phyloP scores from a whole-genome alignment of 163 green algal genomes.

The Scenedesmus sp. region DNA sequence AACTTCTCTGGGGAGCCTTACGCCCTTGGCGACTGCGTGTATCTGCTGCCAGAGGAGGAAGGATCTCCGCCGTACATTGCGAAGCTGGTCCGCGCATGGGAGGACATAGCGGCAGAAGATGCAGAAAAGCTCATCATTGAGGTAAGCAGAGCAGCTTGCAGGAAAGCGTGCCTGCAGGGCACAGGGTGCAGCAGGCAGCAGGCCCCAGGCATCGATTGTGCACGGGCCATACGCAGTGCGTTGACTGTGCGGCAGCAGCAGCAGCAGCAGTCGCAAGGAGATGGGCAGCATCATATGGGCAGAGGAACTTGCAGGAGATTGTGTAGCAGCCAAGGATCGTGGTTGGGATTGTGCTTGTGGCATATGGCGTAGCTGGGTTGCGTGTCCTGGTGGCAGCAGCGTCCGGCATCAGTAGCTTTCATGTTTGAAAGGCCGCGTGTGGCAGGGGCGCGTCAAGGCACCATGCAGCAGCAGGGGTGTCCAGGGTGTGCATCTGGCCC shows the following conservation, averaged over 20 bases:
- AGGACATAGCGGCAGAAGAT: slow-evolving; percentile 29
- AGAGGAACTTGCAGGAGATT: too few species aligned
- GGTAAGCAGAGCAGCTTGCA: slow-evolving; percentile 27
- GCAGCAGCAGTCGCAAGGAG: neutral
- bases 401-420: too few species aligned
- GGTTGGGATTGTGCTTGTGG: too few species aligned
- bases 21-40: slow-evolving; percentile 49
- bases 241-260: neutral
- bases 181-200: neutral
- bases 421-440: too few species aligned
- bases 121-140: slow-evolving; percentile 52
- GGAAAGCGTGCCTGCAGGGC: neutral
- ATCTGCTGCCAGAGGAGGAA: slow-evolving; percentile 56
- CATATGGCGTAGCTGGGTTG: too few species aligned
- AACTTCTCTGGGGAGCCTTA: slow-evolving; percentile 41
- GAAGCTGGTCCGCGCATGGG: slow-evolving; percentile 27
- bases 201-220: too few species aligned
- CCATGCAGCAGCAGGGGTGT: too few species aligned
- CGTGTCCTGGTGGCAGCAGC: neutral
- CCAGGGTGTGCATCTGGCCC: too few species aligned
- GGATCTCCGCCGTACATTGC: slow-evolving; percentile 46
- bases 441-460: too few species aligned
- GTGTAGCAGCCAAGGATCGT: neutral
- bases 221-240: neutral
- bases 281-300: too few species aligned